These are phyloP conservation scores for Kokia cookei DNA, from an alignment of 441 rosid genomes.

Conservation along the genomic window DNA sequence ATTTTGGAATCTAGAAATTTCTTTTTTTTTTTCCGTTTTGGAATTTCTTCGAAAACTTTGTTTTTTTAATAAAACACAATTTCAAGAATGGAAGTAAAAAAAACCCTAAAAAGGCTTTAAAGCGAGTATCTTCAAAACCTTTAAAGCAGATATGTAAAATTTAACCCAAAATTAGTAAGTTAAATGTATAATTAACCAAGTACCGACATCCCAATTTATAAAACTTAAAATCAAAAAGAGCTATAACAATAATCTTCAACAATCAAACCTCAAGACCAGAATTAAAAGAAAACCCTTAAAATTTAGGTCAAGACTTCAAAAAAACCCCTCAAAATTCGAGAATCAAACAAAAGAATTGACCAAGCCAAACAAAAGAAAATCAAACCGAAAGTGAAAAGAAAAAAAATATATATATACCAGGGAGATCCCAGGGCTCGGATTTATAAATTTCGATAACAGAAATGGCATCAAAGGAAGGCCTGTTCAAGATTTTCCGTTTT, in stretches of 20 bases:
- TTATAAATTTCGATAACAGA: slow-evolving; percentile 79
- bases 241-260: background rate
- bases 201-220: background rate
- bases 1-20: too few relatives aligned
- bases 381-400: background rate
- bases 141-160: background rate
- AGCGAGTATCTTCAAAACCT: background rate
- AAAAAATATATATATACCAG: slow-evolving; percentile 36
- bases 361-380: background rate
- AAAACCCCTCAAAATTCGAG: background rate
- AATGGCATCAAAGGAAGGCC: slow-evolving; percentile 67
- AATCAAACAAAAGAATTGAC: background rate
- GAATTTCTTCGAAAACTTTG: background rate
- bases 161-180: background rate
- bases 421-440: slow-evolving; percentile 98
- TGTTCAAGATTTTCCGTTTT: slow-evolving; percentile 69
- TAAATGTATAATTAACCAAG: background rate
- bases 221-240: background rate
- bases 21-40: too few relatives aligned
- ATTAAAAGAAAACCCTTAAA: background rate
- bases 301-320: background rate
- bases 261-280: background rate
- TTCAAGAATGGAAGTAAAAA: background rate
- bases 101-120: background rate
- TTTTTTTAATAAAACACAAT: background rate